A percentile compares a stretch with the other conserved stretches of the same genome.
Evolutionary conservation across 768 basidiomycete genomes (phyloP).

Genomic region (Pulveroboletus sp.): DNA sequence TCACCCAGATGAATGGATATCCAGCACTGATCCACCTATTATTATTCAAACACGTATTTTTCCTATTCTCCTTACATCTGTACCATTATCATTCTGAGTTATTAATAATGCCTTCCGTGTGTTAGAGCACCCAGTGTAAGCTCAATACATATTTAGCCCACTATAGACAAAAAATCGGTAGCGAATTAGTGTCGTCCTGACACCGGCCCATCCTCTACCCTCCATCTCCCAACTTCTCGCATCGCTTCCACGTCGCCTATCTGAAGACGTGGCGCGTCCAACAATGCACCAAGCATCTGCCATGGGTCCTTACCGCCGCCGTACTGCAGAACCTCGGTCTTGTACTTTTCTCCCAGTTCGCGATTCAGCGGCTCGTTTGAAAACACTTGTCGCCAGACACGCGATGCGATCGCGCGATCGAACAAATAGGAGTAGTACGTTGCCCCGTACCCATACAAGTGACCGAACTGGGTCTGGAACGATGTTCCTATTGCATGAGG

Average conservation of each 20-base stretch:
- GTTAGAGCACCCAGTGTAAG: not conserved
- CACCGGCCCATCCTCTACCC: conserved; percentile 67
- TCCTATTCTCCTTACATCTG: not conserved
- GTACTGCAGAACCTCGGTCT: conserved; percentile 63
- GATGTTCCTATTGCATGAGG: conserved; percentile 82
- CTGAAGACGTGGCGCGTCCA: conserved; percentile 60
- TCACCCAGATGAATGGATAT: conserved; percentile 3
- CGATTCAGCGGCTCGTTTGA: conserved; percentile 60
- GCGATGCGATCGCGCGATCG: conserved; percentile 90
- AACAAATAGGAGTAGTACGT: conserved; percentile 98
- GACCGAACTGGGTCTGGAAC: conserved; percentile 94
- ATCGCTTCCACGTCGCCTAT: conserved; percentile 78
- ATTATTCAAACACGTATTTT: conserved; percentile 20
- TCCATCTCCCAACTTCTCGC: conserved; percentile 88
- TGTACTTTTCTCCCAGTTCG: conserved; percentile 76
- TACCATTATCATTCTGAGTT: not conserved
- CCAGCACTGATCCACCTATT: conserved; percentile 1
- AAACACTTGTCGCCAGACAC: conserved; percentile 84
- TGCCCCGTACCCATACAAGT: conserved; percentile 93
- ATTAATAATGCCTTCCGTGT: not conserved
- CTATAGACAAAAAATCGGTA: not conserved
- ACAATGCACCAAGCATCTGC: conserved; percentile 77
- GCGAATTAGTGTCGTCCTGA: conserved; percentile 51
- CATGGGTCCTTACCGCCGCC: conserved; percentile 94
- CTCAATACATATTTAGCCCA: no score